Percentiles rank a stretch among this genome's conserved stretches.
Evolutionary conservation across 768 basidiomycete genomes (phyloP).

Genomic region (Lyophyllum atratum): DNA sequence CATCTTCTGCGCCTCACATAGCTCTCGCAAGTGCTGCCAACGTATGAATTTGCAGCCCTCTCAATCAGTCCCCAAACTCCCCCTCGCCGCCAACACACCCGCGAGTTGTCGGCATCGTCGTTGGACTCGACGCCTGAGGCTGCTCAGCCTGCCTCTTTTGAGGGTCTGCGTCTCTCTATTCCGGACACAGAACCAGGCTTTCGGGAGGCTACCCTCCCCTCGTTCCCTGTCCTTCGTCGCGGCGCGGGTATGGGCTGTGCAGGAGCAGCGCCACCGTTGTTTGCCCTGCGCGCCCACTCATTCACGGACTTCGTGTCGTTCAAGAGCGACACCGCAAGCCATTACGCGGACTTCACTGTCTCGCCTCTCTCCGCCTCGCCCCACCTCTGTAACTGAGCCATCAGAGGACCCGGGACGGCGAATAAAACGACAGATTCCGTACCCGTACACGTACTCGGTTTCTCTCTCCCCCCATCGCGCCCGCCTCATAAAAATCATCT

Average conservation of each 20-base stretch:
- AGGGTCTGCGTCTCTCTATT: constrained; percentile 37
- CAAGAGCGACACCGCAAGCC: constrained; percentile 17
- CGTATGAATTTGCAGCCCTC: constrained; percentile 53
- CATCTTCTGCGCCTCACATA: constrained; percentile 8
- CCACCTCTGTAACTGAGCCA: constrained; percentile 48
- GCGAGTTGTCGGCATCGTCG: constrained; percentile 53
- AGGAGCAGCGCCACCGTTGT: constrained; percentile 12
- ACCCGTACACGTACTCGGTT: not conserved
- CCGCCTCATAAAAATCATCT: not conserved
- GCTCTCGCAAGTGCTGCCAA: constrained; percentile 32
- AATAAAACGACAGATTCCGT: constrained; percentile 7
- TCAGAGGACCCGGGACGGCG: not conserved
- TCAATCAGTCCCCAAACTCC: constrained; percentile 59
- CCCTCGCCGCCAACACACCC: constrained; percentile 37
- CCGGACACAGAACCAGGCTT: constrained; percentile 24
- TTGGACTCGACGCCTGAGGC: constrained; percentile 61
- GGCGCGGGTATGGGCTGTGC: constrained; percentile 4
- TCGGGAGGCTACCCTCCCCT: constrained; percentile 7
- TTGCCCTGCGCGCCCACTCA: constrained; percentile 13
- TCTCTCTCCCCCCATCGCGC: constrained; percentile 2
- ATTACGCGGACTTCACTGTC: constrained; percentile 26
- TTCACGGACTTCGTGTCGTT: constrained; percentile 17
- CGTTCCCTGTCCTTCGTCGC: constrained; percentile 5
- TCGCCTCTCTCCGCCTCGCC: constrained; percentile 44
- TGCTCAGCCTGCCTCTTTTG: constrained; percentile 33